Evolutionary conservation across 2,329 filamentous ascomycete genomes (phyloP), one percentile per base, ranked within the genome.

Genomic region (Hypoxylon sp.): DNA sequence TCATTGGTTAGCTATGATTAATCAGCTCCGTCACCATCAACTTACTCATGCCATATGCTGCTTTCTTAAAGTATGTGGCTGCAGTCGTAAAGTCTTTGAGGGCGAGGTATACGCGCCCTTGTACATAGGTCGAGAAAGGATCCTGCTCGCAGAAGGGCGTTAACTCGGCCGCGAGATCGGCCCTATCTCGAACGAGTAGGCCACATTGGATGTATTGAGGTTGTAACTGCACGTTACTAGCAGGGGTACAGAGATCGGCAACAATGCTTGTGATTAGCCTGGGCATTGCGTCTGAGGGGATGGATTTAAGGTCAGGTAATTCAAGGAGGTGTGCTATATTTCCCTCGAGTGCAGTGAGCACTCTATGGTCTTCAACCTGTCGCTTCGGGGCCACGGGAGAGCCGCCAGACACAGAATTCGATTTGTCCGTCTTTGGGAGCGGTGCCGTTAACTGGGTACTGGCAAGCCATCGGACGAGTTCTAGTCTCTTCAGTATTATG

Each of bases 21-120:
- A n/a, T 11, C 9, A 23, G 10, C 2, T 38, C 17, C n/a, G 23
- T 41, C 11, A 17, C 34, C 17, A 10, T 7, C 51, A n/a, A 85
- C 91, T 83, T 87, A 94, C 93, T 90, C 79, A 97, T 88, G 61
- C 91, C 90, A 74, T 93, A 91, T 19, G 93, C 93, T 65, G 94
- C 93, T 76, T 91, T 95, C 72, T 90, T 90, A 80, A 99, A 98
- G 75, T 89, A 88, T 28, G 87, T 82, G 28, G 93, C 88, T 60
- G 96, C 95, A 41, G 88, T 84, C 63, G 88, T 87, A 76, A 90
- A 90, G 75, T 97, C 91, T 59, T 90, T 91, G 69, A 91, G 86
- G 4, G 90, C 89, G 34, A 98, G 83, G 71, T 89, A 87, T 52
- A 97, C 85, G 30, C 96, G 90, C 2, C 92, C 96, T 78, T 94